A percentile compares a stretch with the other conserved stretches of the same genome.
These are phyloP conservation scores for Elsinoe australis DNA, from an alignment of 2,329 filamentous ascomycete species.

Conservation along the genomic window DNA sequence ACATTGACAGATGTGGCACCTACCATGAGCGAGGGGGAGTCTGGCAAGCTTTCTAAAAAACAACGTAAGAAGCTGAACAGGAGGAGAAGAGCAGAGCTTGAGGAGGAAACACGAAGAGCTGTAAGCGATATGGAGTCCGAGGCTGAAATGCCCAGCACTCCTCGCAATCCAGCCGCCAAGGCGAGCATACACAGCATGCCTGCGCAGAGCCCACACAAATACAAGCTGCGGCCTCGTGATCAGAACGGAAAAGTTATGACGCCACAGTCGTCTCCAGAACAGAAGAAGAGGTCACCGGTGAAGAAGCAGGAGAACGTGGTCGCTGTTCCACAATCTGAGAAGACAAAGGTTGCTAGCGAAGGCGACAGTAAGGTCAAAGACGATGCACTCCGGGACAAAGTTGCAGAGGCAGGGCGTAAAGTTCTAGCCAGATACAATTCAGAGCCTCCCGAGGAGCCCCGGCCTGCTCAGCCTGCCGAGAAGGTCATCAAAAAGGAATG, in stretches of 20 bases:
- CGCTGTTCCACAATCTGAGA: conserved; percentile 8
- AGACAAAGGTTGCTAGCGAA: neutral
- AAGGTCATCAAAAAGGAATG: conserved; percentile 19
- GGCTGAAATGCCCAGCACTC: conserved; percentile 22
- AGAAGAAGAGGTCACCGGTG: conserved; percentile 6
- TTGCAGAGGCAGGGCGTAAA: conserved; percentile 16
- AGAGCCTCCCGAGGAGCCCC: conserved; percentile 7
- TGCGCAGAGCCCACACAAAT: conserved; percentile 3
- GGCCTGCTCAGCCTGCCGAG: neutral
- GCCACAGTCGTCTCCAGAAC: conserved; percentile 1
- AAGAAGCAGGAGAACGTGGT: conserved; percentile 13
- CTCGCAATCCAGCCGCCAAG: conserved; percentile 30
- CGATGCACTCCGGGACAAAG: neutral
- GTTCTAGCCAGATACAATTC: conserved; percentile 15
- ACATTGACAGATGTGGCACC: conserved; percentile 21
- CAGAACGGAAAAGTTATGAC: neutral
- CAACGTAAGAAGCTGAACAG: conserved; percentile 32
- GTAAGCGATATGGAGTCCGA: conserved; percentile 31
- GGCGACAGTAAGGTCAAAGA: neutral
- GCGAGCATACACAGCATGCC: conserved; percentile 29
- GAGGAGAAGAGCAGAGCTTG: conserved; percentile 27
- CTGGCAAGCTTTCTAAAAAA: conserved; percentile 28
- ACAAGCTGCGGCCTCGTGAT: conserved; percentile 17
- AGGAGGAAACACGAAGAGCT: conserved; percentile 23
- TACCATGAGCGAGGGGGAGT: conserved; percentile 17